These are phyloP conservation scores for Nectriaceae sp. DNA, from an alignment of 2,329 filamentous ascomycete genomes.

Conservation along the genomic window DNA sequence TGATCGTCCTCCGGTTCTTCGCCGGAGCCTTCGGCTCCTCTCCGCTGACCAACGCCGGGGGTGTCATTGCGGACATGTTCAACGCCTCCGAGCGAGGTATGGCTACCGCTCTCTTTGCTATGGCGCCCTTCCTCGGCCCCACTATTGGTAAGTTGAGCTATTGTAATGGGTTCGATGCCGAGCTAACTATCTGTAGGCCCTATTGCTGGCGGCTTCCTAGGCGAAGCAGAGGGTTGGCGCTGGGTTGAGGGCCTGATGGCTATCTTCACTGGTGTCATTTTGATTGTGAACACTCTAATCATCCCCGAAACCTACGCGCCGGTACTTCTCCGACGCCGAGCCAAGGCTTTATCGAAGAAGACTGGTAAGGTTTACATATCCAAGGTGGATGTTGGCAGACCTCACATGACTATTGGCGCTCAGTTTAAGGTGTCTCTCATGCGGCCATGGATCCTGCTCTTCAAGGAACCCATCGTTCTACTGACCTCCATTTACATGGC, in stretches of 20 bases:
- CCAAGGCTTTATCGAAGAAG: slow-evolving; percentile 48
- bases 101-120: slow-evolving; percentile 61
- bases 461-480: slow-evolving; percentile 67
- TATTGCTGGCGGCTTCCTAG: slow-evolving; percentile 64
- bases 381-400: slow-evolving; percentile 46
- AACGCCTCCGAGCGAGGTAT: slow-evolving; percentile 53
- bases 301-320: slow-evolving; percentile 65
- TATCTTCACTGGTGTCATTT: slow-evolving; percentile 61
- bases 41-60: slow-evolving; percentile 63
- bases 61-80: slow-evolving; percentile 66
- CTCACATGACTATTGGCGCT: slow-evolving; percentile 43
- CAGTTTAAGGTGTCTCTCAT: slow-evolving; percentile 59
- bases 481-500: slow-evolving; percentile 66
- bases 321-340: slow-evolving; percentile 55
- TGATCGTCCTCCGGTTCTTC: slow-evolving; percentile 71
- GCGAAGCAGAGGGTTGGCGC: slow-evolving; percentile 61
- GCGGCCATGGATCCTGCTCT: slow-evolving; percentile 65
- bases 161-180: neutral
- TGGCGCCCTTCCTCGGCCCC: slow-evolving; percentile 66
- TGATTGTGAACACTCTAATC: slow-evolving; percentile 51
- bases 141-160: slow-evolving; percentile 43
- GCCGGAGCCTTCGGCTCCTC: slow-evolving; percentile 64
- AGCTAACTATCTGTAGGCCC: slow-evolving; percentile 42
- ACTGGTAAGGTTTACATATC: slow-evolving; percentile 60
- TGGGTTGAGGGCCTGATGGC: slow-evolving; percentile 66